phyloP scores from a whole-genome alignment of 768 basidiomycete genomes.

The Nidularia sp. region DNA sequence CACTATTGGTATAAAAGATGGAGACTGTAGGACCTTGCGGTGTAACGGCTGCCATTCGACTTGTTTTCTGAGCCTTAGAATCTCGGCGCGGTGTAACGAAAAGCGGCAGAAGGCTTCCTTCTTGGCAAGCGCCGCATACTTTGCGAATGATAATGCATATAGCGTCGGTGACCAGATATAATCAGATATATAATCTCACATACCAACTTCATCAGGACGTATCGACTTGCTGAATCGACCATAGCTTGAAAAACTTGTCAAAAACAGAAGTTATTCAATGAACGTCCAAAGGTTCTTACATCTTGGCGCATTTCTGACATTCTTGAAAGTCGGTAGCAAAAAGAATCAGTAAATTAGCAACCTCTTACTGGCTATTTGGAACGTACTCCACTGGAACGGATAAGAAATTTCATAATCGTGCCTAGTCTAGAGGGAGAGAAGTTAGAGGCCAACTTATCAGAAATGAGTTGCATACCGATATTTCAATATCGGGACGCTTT shows the following conservation, averaged over 20 bases:
- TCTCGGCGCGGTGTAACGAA: constrained; percentile 38
- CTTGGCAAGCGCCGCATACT: constrained; percentile 70
- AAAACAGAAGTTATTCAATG: neutral
- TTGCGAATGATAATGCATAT: neutral
- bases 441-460: neutral
- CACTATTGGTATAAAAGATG: no score
- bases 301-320: constrained; percentile 59
- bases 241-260: constrained; percentile 39
- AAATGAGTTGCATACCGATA: constrained; percentile 44
- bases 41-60: constrained; percentile 39
- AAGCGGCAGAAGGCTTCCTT: constrained; percentile 53
- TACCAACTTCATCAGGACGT: constrained; percentile 58
- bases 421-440: constrained; percentile 42
- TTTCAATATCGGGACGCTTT: constrained; percentile 63
- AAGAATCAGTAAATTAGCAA: constrained; percentile 1
- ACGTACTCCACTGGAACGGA: constrained; percentile 71
- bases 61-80: constrained; percentile 30
- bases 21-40: constrained; percentile 37
- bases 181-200: constrained; percentile 14
- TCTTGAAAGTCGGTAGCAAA: constrained; percentile 28
- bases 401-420: constrained; percentile 77
- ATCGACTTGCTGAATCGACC: constrained; percentile 76
- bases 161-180: neutral
- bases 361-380: neutral
- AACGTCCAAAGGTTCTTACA: no score